Evolutionary conservation across 768 basidiomycete genomes (phyloP), one percentile per base, ranked within the genome.

Genomic region (Trametes sanguinea): DNA sequence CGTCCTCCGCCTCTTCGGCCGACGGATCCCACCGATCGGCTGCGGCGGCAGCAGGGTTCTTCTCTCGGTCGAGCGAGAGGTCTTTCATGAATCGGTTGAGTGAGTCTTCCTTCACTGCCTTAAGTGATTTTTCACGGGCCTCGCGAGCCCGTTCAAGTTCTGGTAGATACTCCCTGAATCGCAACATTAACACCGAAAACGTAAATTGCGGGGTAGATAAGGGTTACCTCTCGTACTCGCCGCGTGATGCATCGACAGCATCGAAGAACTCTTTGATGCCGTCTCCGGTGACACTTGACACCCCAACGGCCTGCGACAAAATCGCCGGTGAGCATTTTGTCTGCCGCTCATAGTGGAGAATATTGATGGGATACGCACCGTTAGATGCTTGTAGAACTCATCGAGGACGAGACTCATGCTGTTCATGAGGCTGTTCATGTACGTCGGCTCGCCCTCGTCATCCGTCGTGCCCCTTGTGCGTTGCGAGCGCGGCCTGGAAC

Each of bases 391-490:
- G 77, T 99, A 99, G 69, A 99, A 99, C 71, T 98, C 97, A 70
- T 99, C 97, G 55, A 99, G 76, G 6, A 99, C 96, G 54, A 99
- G 76, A 73, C 95, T 95, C 97, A 99, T 98, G 72, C 92, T 94
- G 66, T 96, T 94, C 96, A 98, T 99, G 65, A 99, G 78, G 72
- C 94, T 95, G 73, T 93, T 95, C 95, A 98, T 97, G 74, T 98
- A 98, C 43, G 91, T 95, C 51, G 93, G 92, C 71, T 96, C 97
- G 53, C 92, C 95, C 64, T 95, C 89, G 4, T 87, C 80, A 72
- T 92, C 88, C 55, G 82, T 80, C 29, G 83, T 82, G 10, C 85
- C 85, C 85, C 53, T 80, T 77, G 69, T 91, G 87, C 1, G 87
- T 79, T 3, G 89, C 85, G 56, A 99, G 76, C 1, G 95, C 96